Conservation (phyloP, 2,329 filamentous ascomycete genomes). For the Fusarium begoniae region DNA sequence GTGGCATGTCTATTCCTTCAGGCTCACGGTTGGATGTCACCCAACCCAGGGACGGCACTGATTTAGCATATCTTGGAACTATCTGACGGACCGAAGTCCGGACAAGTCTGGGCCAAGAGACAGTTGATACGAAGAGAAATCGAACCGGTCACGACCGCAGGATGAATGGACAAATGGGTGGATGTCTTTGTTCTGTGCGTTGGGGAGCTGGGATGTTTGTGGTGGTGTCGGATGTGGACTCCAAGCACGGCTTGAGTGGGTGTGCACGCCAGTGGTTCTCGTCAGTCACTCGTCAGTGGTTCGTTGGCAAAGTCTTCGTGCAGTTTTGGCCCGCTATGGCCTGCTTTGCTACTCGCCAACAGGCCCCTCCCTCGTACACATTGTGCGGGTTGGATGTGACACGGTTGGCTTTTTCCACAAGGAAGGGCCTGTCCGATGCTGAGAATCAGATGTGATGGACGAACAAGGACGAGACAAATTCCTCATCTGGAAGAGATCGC, state of each 20-base stretch:
- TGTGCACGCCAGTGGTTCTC: slow-evolving; percentile 31
- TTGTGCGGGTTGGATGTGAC: slow-evolving; percentile 35
- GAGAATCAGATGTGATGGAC: slow-evolving; percentile 17
- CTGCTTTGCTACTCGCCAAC: slow-evolving; percentile 26
- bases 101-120: slow-evolving; percentile 24
- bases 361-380: slow-evolving; percentile 36
- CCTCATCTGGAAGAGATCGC: slow-evolving; percentile 16
- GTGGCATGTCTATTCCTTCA: slow-evolving; percentile 2
- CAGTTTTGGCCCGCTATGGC: slow-evolving; percentile 34
- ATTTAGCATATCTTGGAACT: slow-evolving; percentile 15
- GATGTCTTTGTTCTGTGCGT: slow-evolving; percentile 32
- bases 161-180: slow-evolving; percentile 33
- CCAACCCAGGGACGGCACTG: slow-evolving; percentile 20
- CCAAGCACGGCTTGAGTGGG: slow-evolving; percentile 25
- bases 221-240: slow-evolving; percentile 39
- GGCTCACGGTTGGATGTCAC: slow-evolving; percentile 2
- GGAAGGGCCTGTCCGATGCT: slow-evolving; percentile 26
- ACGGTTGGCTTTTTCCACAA: slow-evolving; percentile 29
- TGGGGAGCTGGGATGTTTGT: slow-evolving; percentile 38
- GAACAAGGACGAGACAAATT: slow-evolving; percentile 20
- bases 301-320: slow-evolving; percentile 29
- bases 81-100: slow-evolving; percentile 22
- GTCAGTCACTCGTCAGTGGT: slow-evolving; percentile 33
- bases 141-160: slow-evolving; percentile 10
- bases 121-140: slow-evolving; percentile 23